These are phyloP conservation scores for Trichoderma semiorbis DNA, from an alignment of 2,329 filamentous ascomycete species.

Conservation along the genomic window DNA sequence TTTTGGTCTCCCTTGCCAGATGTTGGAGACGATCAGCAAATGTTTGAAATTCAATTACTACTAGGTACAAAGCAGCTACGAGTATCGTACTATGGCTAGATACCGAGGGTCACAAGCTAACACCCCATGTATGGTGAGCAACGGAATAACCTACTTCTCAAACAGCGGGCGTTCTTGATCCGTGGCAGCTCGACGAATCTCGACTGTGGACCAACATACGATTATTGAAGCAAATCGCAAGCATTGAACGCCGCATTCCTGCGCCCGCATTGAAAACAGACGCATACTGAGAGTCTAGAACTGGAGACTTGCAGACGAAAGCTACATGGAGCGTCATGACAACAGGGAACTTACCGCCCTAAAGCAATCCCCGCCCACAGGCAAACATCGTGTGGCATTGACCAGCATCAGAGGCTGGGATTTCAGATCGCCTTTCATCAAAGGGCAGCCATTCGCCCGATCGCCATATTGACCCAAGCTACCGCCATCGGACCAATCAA, in stretches of 20 bases:
- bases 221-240: not conserved
- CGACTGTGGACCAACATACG: not conserved
- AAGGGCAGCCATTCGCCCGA: not conserved
- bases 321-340: not conserved
- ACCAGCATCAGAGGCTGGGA: not conserved
- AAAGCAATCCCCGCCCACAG: not conserved
- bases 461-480: not conserved
- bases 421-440: slow-evolving; percentile 9
- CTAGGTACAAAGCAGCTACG: not conserved
- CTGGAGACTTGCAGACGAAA: not conserved
- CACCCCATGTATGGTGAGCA: not conserved
- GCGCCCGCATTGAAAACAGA: not conserved
- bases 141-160: no score
- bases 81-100: not conserved
- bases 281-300: not conserved
- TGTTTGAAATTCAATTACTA: not conserved
- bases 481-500: slow-evolving; percentile 18
- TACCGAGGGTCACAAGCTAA: not conserved
- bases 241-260: not conserved
- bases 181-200: not conserved
- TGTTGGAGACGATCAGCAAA: not conserved
- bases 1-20: not conserved
- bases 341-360: not conserved
- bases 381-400: not conserved
- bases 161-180: not conserved